Evolutionary conservation across 1,139 yeast species (phyloP), one percentile per base, ranked within the genome.

Genomic region (Groenewaldozyma sp.): DNA sequence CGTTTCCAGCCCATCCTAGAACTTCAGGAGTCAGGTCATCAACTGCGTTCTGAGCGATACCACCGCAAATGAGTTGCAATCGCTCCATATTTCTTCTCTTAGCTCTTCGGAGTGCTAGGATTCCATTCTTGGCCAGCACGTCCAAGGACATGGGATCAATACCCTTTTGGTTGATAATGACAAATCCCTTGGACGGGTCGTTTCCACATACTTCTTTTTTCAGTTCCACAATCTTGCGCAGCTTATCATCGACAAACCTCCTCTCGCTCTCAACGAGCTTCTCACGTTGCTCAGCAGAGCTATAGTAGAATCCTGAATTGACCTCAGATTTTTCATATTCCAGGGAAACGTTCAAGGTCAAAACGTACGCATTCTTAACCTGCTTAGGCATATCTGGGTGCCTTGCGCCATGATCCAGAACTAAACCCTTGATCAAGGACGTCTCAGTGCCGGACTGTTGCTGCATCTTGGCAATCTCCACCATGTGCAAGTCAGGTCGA

Each of bases 71-170:
- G 46, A 93, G 73, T 65, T 93, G 99, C 56, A 93, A 73, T 60
- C 99, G 78, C 67, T 93, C 99, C 98, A 93, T 91, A 63, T 93
- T 93, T 68, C 99, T 81, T 70, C 99, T 78, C 71, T 93, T 93
- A 35, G 99, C 99, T 60, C 98, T 78, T 70, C 99, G 80, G 54
- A 93, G 72, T 1, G 98, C 98, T 53, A 91, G 70, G 52, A 93
- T 91, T 50, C 84, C 86, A 63, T 93, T 82, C 61, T 86, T 87
- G 40, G 97, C 97, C 50, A 93, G 72, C 11, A 88, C 80, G 59
- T 93, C 98, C 49, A 93, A 70, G 13, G 97, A 87, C 93, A 91
- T 82, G 48, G 99, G 99, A 60, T 93, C 99, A 52, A 93, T 93
- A 53, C 99, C 98, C 71, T 93, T 93, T 65, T 93, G 99, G 65